Percentiles rank a stretch among this genome's conserved stretches.
Conservation (phyloP, 305 asterid species). For the Coffea humblotiana region DNA sequence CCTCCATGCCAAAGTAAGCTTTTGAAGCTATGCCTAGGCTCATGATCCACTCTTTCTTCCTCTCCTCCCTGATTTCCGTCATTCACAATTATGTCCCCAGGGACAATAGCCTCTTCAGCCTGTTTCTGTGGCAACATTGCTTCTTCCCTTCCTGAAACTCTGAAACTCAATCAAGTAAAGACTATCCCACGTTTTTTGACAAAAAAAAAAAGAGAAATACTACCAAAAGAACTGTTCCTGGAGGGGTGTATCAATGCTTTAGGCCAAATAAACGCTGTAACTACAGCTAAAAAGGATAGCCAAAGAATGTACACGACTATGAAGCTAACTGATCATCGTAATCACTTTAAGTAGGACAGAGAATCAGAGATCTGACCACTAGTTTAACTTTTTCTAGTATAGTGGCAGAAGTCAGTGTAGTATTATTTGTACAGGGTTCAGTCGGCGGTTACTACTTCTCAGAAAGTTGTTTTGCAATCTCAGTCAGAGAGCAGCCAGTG, state of each 20-base stretch:
- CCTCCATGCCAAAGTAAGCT: constrained; percentile 62
- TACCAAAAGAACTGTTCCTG: neutral
- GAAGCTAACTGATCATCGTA: constrained; percentile 1
- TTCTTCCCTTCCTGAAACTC: constrained; percentile 16
- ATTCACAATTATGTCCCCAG: constrained; percentile 23
- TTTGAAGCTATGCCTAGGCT: constrained; percentile 29
- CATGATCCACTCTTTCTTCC: constrained; percentile 21
- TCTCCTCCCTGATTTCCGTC: constrained; percentile 29
- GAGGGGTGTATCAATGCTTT: neutral
- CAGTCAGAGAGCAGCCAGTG: constrained; percentile 19
- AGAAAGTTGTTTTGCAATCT: constrained; percentile 33
- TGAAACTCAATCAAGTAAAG: neutral
- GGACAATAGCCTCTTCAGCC: constrained; percentile 48
- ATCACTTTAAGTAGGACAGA: neutral
- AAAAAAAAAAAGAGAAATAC: neutral
- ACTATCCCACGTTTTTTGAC: neutral
- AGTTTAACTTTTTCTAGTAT: neutral
- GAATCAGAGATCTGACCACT: neutral
- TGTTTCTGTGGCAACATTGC: constrained; percentile 46
- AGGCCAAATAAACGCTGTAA: neutral
- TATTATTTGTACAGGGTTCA: constrained; percentile 20
- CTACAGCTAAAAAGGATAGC: neutral
- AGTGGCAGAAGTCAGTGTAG: constrained; percentile 17
- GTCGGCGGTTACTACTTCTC: constrained; percentile 26
- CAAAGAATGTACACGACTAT: neutral